phyloP scores from a whole-genome alignment of 371 early-diverging fungal genomes.

The Dinochytrium kinnereticum region DNA sequence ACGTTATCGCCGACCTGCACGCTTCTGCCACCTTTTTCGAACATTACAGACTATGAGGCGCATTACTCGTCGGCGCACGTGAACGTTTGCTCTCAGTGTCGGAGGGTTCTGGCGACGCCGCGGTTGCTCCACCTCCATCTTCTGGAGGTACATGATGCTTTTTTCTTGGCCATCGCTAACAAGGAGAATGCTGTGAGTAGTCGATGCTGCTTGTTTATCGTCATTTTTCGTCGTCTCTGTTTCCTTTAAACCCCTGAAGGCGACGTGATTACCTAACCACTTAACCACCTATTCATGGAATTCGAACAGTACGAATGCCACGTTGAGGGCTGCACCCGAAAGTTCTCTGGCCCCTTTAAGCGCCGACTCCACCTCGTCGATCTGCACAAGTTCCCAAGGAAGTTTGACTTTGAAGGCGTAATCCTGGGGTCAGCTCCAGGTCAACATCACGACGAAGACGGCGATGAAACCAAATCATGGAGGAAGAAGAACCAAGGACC shows the following conservation, averaged over 20 bases:
- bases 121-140: conserved; percentile 46
- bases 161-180: conserved; percentile 37
- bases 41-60: conserved; percentile 32
- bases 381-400: conserved; percentile 66
- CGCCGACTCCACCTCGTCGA: conserved; percentile 70
- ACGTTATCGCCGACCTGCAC: conserved; percentile 32
- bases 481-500: background rate
- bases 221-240: too few relatives aligned
- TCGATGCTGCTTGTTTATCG: background rate
- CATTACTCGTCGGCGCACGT: conserved; percentile 37
- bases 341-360: conserved; percentile 57
- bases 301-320: conserved; percentile 74
- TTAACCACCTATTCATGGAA: background rate
- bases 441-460: background rate
- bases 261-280: too few relatives aligned
- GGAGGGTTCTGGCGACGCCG: conserved; percentile 40
- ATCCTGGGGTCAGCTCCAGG: conserved; percentile 40
- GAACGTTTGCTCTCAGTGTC: conserved; percentile 41
- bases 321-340: conserved; percentile 65
- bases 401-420: conserved; percentile 68
- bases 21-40: conserved; percentile 26
- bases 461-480: background rate
- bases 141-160: conserved; percentile 48
- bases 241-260: too few relatives aligned
- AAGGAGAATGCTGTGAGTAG: conserved; percentile 25